A percentile compares a stretch with the other conserved stretches of the same genome.
Evolutionary conservation across 192 early-diverging fungal genomes (phyloP).

Genomic region (Diversispora eburnea): DNA sequence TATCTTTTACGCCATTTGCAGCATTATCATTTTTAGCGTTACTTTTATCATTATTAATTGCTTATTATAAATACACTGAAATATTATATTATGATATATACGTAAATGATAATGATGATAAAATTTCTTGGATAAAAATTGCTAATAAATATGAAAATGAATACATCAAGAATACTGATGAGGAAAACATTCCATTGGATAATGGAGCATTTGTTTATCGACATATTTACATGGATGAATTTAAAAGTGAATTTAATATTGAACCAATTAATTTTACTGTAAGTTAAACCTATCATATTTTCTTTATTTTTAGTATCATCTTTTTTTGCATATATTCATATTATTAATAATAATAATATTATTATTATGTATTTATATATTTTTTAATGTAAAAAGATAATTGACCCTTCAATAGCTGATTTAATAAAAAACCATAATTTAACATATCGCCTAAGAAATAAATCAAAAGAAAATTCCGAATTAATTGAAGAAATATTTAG

Average conservation of each 20-base stretch:
- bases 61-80: background rate
- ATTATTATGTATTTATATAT: too few relatives aligned
- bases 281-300: background rate
- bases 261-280: constrained; percentile 23
- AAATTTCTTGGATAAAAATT: background rate
- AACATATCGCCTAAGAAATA: background rate
- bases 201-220: constrained; percentile 23
- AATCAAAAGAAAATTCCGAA: background rate
- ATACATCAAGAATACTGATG: background rate
- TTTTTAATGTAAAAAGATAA: background rate
- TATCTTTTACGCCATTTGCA: too few relatives aligned
- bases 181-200: background rate
- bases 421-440: constrained; percentile 7
- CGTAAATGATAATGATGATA: background rate
- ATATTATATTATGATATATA: background rate
- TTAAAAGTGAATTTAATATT: constrained; percentile 20
- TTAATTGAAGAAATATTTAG: background rate
- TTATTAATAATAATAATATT: too few relatives aligned
- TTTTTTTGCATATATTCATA: too few relatives aligned
- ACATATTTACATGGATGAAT: constrained; percentile 25
- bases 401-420: background rate
- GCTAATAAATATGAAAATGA: background rate
- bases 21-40: too few relatives aligned
- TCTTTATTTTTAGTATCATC: background rate
- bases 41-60: too few relatives aligned